A percentile compares a stretch with the other conserved stretches of the same genome.
phyloP scores from a whole-genome alignment of 345 rosid species.

The Salix dunnii region DNA sequence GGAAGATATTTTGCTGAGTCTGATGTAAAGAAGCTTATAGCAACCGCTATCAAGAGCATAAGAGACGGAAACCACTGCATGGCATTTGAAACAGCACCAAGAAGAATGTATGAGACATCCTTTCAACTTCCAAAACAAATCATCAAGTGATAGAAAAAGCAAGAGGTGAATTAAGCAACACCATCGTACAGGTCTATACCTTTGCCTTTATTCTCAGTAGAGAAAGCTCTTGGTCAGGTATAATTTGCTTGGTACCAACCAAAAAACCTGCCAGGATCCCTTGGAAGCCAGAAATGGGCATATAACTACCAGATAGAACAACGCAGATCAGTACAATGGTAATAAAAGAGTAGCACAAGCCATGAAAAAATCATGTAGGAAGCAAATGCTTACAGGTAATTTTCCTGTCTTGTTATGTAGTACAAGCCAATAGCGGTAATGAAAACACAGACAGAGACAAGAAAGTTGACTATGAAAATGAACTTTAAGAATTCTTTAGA shows the following conservation, averaged over 20 bases:
- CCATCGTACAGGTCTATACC: slow-evolving; percentile 32
- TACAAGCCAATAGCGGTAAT: slow-evolving; percentile 80
- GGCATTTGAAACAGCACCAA: slow-evolving; percentile 17
- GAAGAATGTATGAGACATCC: slow-evolving; percentile 14
- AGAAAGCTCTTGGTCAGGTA: slow-evolving; percentile 88
- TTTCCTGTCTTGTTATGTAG: slow-evolving; percentile 71
- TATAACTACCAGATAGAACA: slow-evolving; percentile 54
- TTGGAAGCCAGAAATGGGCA: slow-evolving; percentile 93
- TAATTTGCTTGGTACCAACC: slow-evolving; percentile 92
- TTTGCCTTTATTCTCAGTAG: slow-evolving; percentile 76
- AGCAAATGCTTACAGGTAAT: slow-evolving; percentile 66
- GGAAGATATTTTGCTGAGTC: slow-evolving; percentile 83
- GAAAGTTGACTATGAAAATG: slow-evolving; percentile 73
- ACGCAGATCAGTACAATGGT: slow-evolving; percentile 18
- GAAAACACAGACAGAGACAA: slow-evolving; percentile 77
- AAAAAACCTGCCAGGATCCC: slow-evolving; percentile 85
- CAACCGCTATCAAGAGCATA: slow-evolving; percentile 59
- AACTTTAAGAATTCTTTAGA: slow-evolving; percentile 94
- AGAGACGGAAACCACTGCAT: slow-evolving; percentile 95
- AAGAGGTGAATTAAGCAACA: not conserved
- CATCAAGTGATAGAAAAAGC: not conserved
- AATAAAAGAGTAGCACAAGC: not conserved
- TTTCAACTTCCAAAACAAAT: slow-evolving; percentile 4
- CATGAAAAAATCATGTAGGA: slow-evolving; percentile 10
- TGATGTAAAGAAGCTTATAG: slow-evolving; percentile 65